A percentile compares a stretch with the other conserved stretches of the same genome.
These are phyloP conservation scores for Ophiocordyceps camponoti-leonardi DNA, from an alignment of 2,329 filamentous ascomycete genomes.

Conservation along the genomic window DNA sequence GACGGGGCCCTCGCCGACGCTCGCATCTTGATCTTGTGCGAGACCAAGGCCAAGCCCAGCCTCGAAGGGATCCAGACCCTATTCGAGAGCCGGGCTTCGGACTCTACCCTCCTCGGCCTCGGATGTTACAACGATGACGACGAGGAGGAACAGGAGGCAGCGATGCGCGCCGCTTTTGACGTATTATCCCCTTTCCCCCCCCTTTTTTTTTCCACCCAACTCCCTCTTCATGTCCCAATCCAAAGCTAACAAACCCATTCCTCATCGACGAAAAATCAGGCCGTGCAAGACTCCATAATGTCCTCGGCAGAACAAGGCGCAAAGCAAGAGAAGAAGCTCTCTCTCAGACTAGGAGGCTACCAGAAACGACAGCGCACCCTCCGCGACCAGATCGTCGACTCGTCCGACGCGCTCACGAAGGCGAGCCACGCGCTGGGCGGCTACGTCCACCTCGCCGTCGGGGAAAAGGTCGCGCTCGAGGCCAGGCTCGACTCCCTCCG, in stretches of 20 bases:
- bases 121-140: conserved; percentile 66
- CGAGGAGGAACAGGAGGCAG: conserved; percentile 45
- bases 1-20: conserved; percentile 61
- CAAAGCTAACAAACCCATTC: neutral
- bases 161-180: conserved; percentile 58
- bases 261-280: conserved; percentile 19
- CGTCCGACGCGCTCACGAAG: conserved; percentile 56
- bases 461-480: conserved; percentile 60
- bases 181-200: conserved; percentile 21
- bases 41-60: conserved; percentile 35
- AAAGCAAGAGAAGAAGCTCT: conserved; percentile 88
- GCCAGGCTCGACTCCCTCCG: conserved; percentile 57
- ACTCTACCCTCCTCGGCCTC: conserved; percentile 55
- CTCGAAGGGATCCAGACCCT: conserved; percentile 32
- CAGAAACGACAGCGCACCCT: conserved; percentile 70
- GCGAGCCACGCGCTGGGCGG: conserved; percentile 54
- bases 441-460: conserved; percentile 59
- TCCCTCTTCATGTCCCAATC: neutral
- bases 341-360: conserved; percentile 75
- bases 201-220: neutral
- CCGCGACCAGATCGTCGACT: conserved; percentile 60
- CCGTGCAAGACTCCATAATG: conserved; percentile 56
- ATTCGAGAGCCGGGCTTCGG: conserved; percentile 35
- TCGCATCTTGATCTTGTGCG: conserved; percentile 56
- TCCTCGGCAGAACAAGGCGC: conserved; percentile 62